Evolutionary conservation across 139 green algal genomes (phyloP), one percentile per base, ranked within the genome.

Genomic region (Penium margaritaceum): DNA sequence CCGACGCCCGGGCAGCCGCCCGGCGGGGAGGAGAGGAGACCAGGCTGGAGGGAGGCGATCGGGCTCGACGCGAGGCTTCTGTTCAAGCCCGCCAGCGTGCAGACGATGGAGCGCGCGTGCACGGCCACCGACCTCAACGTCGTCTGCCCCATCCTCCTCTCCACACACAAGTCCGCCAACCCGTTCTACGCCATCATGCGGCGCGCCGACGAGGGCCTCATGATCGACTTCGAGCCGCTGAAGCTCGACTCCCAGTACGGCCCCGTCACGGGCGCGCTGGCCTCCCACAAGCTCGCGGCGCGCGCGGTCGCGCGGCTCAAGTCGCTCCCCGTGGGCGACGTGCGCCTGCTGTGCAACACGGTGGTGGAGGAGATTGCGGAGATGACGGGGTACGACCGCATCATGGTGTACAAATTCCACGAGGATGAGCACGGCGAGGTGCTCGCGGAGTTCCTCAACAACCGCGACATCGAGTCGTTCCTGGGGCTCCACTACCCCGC

Each of bases 361-460:
- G 72, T 79, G 15, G 72, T 79, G 19, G 72, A 79, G 64, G 72
- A 79, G 33, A 63, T 83, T 27, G 58, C 51, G 15, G 63, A 75
- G 29, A 29, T 83, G 30, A 80, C 60, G 4, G 76, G 76, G 14
- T 83, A 83, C 38, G 69, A 79, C 27, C 69, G 76, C 15, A 75
- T 83, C 21, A 83, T 83, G 76, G 21, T 54, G 24, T 83, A 83
- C 70, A 67, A 74, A 38, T 83, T 83, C 34, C 76, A 83, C 70
- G 55, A 74, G 14, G 76, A 83, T 47, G 35, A 68, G 61, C 76
- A 83, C 57, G 76, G 76, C 15, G 76, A 83, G 51, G 76, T 83
- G 24, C 35, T 83, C 19, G 76, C 76, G 14, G 76, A 83, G 46
- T 66, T 41, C 19, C 35, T 62, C 7, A 30, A 21, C 15, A 33